Evolutionary conservation across 352 stramenopile genomes (phyloP).

Genomic region (Pythium dissimile): DNA sequence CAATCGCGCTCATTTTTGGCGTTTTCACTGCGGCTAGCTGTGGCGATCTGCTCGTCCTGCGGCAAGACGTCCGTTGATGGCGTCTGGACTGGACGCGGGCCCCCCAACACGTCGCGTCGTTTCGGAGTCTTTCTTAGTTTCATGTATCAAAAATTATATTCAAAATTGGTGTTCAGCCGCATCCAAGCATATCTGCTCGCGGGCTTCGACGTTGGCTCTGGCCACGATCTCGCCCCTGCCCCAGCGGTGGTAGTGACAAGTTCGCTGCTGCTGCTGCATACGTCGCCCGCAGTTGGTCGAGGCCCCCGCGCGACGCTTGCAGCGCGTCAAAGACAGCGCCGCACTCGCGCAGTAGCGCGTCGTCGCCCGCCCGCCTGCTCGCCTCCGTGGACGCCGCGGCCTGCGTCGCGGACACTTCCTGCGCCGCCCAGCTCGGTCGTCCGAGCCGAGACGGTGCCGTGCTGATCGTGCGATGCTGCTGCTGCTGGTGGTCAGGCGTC

Average conservation of each 20-base stretch:
- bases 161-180: no score
- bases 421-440: slow-evolving; percentile 20
- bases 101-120: slow-evolving; percentile 3
- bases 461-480: neutral
- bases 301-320: neutral
- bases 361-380: slow-evolving; percentile 3
- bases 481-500: neutral
- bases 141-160: no score
- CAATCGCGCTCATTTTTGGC: slow-evolving; percentile 16
- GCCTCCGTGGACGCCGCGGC: slow-evolving; percentile 2
- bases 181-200: neutral
- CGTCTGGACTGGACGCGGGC: neutral
- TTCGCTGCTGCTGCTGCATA: slow-evolving; percentile 2
- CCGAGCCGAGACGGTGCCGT: slow-evolving; percentile 6
- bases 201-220: neutral
- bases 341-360: slow-evolving; percentile 23
- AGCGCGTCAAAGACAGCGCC: slow-evolving; percentile 17
- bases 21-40: neutral
- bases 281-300: neutral
- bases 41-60: no score
- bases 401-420: slow-evolving; percentile 16
- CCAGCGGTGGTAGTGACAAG: neutral
- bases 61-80: no score
- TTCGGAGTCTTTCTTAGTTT: neutral
- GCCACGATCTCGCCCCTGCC: neutral